phyloP scores from a whole-genome alignment of 352 stramenopile species.

The Phytopythium oedochilum region DNA sequence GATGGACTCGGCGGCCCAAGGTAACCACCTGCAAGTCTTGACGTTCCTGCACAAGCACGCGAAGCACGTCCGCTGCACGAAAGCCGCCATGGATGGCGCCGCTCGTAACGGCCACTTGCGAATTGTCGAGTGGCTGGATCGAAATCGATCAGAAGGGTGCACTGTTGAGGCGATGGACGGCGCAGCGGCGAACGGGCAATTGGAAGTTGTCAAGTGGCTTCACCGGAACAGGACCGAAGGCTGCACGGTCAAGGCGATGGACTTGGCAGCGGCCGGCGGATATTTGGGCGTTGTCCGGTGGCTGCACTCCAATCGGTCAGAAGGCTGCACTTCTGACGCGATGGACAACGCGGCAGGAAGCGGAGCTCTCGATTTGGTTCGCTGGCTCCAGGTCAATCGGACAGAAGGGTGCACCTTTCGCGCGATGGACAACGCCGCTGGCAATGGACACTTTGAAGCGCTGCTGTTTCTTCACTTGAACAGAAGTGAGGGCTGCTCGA shows the following conservation, averaged over 20 bases:
- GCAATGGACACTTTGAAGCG: slow-evolving; percentile 26
- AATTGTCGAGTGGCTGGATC: slow-evolving; percentile 16
- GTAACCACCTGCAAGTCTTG: slow-evolving; percentile 2
- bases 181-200: slow-evolving; percentile 4
- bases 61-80: background rate
- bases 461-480: slow-evolving; percentile 30
- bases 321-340: slow-evolving; percentile 26
- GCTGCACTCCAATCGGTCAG: slow-evolving; percentile 15
- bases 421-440: slow-evolving; percentile 24
- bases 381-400: slow-evolving; percentile 23
- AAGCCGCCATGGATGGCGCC: slow-evolving; percentile 5
- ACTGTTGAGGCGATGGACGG: slow-evolving; percentile 4
- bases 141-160: slow-evolving; percentile 9
- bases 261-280: slow-evolving; percentile 15
- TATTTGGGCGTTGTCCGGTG: slow-evolving; percentile 22
- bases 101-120: slow-evolving; percentile 6
- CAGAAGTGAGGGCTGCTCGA: slow-evolving; percentile 17
- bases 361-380: slow-evolving; percentile 16
- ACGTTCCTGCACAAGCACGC: slow-evolving; percentile 5
- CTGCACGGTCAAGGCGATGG: slow-evolving; percentile 16
- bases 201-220: background rate
- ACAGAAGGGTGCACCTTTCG: slow-evolving; percentile 20
- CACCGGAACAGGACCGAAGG: slow-evolving; percentile 4
- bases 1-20: slow-evolving; percentile 7
- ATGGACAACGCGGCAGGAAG: slow-evolving; percentile 31